These are phyloP conservation scores for Venturiaceae sp. DNA, from an alignment of 2,329 filamentous ascomycete genomes.

Conservation along the genomic window DNA sequence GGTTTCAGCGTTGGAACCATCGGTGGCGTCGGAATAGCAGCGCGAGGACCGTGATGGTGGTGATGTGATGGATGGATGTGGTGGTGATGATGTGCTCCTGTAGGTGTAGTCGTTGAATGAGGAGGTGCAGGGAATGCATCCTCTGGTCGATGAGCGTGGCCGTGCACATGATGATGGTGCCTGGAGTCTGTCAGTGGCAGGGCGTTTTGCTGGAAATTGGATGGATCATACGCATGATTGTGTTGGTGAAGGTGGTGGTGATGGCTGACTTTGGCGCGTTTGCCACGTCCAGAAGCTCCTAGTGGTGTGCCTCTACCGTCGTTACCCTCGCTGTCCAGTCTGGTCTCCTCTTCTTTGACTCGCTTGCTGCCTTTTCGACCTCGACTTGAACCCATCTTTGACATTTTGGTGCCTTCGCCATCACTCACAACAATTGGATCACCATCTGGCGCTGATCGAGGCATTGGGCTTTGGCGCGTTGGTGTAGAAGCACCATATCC, in stretches of 20 bases:
- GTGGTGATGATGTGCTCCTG: constrained; percentile 30
- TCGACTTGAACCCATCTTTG: constrained; percentile 25
- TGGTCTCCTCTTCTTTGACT: constrained; percentile 64
- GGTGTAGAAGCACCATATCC: constrained; percentile 46
- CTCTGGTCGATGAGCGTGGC: constrained; percentile 27
- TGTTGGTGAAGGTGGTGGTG: constrained; percentile 47
- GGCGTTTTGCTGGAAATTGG: constrained; percentile 1
- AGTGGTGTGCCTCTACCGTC: constrained; percentile 53
- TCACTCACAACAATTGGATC: constrained; percentile 7
- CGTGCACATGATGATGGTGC: constrained; percentile 44
- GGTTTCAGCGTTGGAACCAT: constrained; percentile 43
- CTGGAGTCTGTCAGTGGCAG: constrained; percentile 17
- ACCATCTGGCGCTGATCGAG: background rate
- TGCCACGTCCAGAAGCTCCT: constrained; percentile 53
- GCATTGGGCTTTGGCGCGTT: constrained; percentile 39
- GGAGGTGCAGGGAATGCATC: constrained; percentile 14
- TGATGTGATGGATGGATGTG: constrained; percentile 18
- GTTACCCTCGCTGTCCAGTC: constrained; percentile 51
- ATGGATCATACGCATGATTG: constrained; percentile 37
- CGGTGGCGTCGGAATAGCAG: constrained; percentile 10
- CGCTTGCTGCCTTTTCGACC: constrained; percentile 13
- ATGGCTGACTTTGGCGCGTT: constrained; percentile 47
- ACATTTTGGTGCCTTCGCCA: constrained; percentile 15
- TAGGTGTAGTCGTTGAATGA: constrained; percentile 18
- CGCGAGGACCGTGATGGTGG: constrained; percentile 25